Evolutionary conservation across 208 protist genomes (phyloP), one percentile per base, ranked within the genome.

Genomic region (Trypanosoma lewisi): DNA sequence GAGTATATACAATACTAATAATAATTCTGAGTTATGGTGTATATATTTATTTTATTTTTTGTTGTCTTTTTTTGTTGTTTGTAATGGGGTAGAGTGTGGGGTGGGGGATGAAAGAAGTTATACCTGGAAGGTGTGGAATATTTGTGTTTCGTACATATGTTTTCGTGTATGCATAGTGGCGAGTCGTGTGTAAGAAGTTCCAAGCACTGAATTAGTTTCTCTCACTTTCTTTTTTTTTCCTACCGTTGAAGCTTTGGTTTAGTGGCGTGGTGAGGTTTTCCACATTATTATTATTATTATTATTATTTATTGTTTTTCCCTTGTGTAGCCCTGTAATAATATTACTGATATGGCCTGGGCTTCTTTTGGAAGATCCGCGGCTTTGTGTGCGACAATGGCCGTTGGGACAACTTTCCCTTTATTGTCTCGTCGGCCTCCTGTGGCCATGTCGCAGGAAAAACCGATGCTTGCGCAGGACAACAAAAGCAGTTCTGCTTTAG

Each of bases 331-430:
- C 14, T 47, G 42, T 1, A 19, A 47, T 6, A 6, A 12, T 37
- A 8, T 45, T 47, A 39, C n/a, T n/a, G n/a, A n/a, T 5, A 52
- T 68, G 34, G 8, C 61, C n/a, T 42, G 31, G 48, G 27, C 36
- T 49, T 54, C 78, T 6, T 28, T 51, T 19, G 31, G 42, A 50
- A 65, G 63, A 48, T 30, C 54, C 2, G 37, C 70, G 9, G 17
- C 45, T 45, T 14, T 63, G 8, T 68, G 55, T 39, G 41, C 37
- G 17, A 59, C 74, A 45, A 34, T 58, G 37, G 67, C 55, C 12
- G 28, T 16, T 1, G 31, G 19, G 25, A 58, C 66, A 49, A 25
- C 49, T 11, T 9, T 31, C 41, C 44, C 37, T 8, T 53, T 23
- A 14, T 19, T 51, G 1, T 58, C 33, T 31, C 21, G 25, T 7